These are phyloP conservation scores for Turritis glabra DNA, from an alignment of 345 rosid species.

Conservation along the genomic window DNA sequence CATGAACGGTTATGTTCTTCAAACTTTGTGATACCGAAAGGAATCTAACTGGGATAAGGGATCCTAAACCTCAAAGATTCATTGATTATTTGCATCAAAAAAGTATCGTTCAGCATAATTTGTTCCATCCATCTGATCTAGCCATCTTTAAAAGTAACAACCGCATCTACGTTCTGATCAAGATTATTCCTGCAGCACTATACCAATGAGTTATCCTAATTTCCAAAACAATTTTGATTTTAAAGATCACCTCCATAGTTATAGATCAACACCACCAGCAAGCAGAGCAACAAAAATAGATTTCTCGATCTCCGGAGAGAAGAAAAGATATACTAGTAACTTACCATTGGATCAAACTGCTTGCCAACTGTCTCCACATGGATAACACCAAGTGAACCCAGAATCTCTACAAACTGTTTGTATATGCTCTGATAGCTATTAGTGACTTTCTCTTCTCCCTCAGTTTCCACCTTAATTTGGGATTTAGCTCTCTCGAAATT, in stretches of 20 bases:
- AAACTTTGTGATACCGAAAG: not conserved
- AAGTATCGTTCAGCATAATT: not conserved
- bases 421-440: constrained; percentile 93
- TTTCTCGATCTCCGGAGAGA: not conserved
- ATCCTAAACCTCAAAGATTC: not conserved
- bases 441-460: constrained; percentile 88
- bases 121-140: constrained; percentile 7
- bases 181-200: not conserved
- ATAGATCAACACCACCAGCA: not conserved
- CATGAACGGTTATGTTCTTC: not conserved
- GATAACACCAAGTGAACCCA: constrained; percentile 73
- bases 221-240: not conserved
- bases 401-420: constrained; percentile 84
- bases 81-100: not conserved
- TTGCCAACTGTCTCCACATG: constrained; percentile 81
- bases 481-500: constrained; percentile 94
- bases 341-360: constrained; percentile 94
- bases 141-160: constrained; percentile 9
- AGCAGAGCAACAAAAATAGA: not conserved
- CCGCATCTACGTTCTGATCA: constrained; percentile 3
- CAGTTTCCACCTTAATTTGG: constrained; percentile 80
- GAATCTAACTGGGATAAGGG: not conserved
- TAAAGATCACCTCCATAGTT: not conserved
- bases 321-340: constrained; percentile 38
- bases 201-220: not conserved